Conservation (phyloP, 2,329 filamentous ascomycete genomes). For the Escovopsis weberi region DNA sequence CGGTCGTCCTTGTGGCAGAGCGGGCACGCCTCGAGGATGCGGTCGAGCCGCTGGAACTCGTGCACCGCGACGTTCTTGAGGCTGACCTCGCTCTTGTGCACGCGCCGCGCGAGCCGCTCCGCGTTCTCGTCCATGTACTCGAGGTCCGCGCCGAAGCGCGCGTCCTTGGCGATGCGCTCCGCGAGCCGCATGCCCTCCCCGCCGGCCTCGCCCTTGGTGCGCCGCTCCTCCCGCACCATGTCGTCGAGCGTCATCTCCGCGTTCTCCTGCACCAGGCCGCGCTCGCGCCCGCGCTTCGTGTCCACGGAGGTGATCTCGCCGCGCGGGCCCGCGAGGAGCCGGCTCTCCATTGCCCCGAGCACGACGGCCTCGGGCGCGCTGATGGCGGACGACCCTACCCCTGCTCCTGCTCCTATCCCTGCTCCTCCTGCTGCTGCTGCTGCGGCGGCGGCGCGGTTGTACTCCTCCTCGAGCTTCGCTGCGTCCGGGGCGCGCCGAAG, state of each 20-base stretch:
- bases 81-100: slow-evolving; percentile 77
- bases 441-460: slow-evolving; percentile 53
- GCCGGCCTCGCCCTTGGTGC: slow-evolving; percentile 61
- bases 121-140: slow-evolving; percentile 98
- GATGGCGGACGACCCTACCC: slow-evolving; percentile 34
- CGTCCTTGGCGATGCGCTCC: slow-evolving; percentile 87
- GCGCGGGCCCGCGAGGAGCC: slow-evolving; percentile 62
- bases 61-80: slow-evolving; percentile 75
- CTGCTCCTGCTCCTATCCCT: too few relatives aligned
- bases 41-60: slow-evolving; percentile 83
- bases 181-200: slow-evolving; percentile 74
- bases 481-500: slow-evolving; percentile 64
- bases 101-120: slow-evolving; percentile 68
- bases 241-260: slow-evolving; percentile 94
- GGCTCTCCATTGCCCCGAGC: slow-evolving; percentile 76
- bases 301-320: slow-evolving; percentile 64
- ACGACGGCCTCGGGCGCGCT: slow-evolving; percentile 52
- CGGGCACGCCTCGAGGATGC: slow-evolving; percentile 72
- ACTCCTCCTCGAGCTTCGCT: slow-evolving; percentile 65
- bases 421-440: too few relatives aligned
- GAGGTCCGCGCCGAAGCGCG: slow-evolving; percentile 77
- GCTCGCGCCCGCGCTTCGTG: slow-evolving; percentile 69
- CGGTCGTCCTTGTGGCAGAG: slow-evolving; percentile 84
- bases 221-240: slow-evolving; percentile 89
- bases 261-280: slow-evolving; percentile 77